These are phyloP conservation scores for Leavenworthia alabamica DNA, from an alignment of 345 rosid genomes.

Conservation along the genomic window DNA sequence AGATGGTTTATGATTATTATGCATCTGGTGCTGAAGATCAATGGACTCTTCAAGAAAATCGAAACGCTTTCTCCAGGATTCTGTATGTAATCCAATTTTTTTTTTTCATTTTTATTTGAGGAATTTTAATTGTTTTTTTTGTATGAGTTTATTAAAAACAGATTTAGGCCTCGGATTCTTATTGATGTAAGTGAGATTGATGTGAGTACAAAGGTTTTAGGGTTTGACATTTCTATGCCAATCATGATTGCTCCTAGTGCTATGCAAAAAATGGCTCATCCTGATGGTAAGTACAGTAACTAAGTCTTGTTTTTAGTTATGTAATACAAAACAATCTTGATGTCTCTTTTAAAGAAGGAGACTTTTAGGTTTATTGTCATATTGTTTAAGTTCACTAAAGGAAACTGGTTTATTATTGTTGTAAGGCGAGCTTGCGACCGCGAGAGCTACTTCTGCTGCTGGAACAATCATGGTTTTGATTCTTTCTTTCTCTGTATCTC, in stretches of 20 bases:
- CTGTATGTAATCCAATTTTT: too few relatives aligned
- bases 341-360: too few relatives aligned
- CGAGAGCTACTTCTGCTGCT: conserved; percentile 84
- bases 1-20: conserved; percentile 74
- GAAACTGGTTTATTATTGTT: too few relatives aligned
- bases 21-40: conserved; percentile 84
- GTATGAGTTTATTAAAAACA: conserved; percentile 15
- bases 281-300: conserved; percentile 80
- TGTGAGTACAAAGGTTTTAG: conserved; percentile 58
- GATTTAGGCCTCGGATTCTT: conserved; percentile 81
- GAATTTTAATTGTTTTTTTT: too few relatives aligned
- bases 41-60: conserved; percentile 65
- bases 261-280: conserved; percentile 90
- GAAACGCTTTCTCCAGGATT: conserved; percentile 65
- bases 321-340: too few relatives aligned
- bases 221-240: conserved; percentile 83
- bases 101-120: too few relatives aligned
- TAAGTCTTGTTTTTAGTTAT: too few relatives aligned
- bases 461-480: conserved; percentile 80
- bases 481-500: not conserved
- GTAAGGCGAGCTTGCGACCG: conserved; percentile 87
- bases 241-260: conserved; percentile 94
- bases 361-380: too few relatives aligned
- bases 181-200: conserved; percentile 80
- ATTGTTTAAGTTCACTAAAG: too few relatives aligned